Evolutionary conservation across 2,329 filamentous ascomycete genomes (phyloP).

Genomic region (Verticillium nonalfalfae): DNA sequence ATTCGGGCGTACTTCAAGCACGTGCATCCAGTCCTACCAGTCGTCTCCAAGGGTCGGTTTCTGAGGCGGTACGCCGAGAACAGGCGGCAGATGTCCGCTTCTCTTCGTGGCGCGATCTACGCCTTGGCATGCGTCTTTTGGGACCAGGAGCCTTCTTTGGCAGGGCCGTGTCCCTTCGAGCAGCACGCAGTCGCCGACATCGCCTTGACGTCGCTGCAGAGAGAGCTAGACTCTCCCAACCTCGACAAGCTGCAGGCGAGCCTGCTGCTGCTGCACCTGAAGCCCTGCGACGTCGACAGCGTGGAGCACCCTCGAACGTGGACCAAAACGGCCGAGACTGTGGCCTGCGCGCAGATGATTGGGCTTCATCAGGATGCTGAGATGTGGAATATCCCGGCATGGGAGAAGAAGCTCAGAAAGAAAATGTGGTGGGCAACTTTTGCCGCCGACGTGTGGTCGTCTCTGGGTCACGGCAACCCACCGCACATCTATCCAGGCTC

Average conservation of each 20-base stretch:
- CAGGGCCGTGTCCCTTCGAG: constrained; percentile 23
- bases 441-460: constrained; percentile 35
- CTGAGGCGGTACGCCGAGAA: constrained; percentile 28
- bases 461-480: constrained; percentile 38
- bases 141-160: constrained; percentile 24
- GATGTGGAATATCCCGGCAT: constrained; percentile 31
- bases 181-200: constrained; percentile 44
- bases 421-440: constrained; percentile 41
- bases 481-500: constrained; percentile 33
- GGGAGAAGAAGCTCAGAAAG: constrained; percentile 34
- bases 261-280: constrained; percentile 36
- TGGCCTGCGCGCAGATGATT: constrained; percentile 36
- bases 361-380: constrained; percentile 36
- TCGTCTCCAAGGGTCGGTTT: constrained; percentile 37
- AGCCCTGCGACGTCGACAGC: constrained; percentile 35
- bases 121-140: constrained; percentile 36
- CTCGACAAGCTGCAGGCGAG: constrained; percentile 39
- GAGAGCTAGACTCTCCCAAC: constrained; percentile 40
- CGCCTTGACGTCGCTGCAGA: constrained; percentile 33
- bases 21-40: constrained; percentile 35
- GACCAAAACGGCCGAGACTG: constrained; percentile 34
- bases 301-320: constrained; percentile 39
- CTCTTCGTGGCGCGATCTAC: constrained; percentile 36
- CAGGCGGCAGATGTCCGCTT: constrained; percentile 33
- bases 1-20: constrained; percentile 38